phyloP scores from a whole-genome alignment of 2,329 filamentous ascomycete genomes.

The Penicillium sp. region DNA sequence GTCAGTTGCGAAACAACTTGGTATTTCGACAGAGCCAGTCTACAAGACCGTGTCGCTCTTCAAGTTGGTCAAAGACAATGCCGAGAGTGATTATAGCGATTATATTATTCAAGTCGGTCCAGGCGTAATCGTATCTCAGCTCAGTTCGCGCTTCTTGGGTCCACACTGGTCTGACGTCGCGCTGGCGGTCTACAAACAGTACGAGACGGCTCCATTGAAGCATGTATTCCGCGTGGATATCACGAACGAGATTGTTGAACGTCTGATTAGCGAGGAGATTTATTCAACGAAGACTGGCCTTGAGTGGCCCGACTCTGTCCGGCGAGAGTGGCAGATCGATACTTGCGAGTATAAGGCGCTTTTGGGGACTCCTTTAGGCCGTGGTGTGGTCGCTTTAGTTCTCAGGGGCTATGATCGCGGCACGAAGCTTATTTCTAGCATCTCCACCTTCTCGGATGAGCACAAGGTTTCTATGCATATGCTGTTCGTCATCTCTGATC shows the following conservation, averaged over 20 bases:
- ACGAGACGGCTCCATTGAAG: conserved; percentile 6
- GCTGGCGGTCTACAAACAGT: conserved; percentile 12
- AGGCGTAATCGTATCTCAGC: conserved; percentile 12
- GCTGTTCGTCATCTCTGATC: conserved; percentile 6
- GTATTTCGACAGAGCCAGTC: background rate
- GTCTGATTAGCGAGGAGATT: background rate
- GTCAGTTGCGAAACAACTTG: conserved; percentile 1
- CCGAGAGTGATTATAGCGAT: conserved; percentile 9
- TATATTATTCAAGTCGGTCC: conserved; percentile 17
- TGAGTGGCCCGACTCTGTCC: conserved; percentile 2
- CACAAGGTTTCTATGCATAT: conserved; percentile 5
- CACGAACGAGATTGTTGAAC: background rate
- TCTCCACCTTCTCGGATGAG: background rate
- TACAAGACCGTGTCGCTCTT: conserved; percentile 4
- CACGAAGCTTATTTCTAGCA: conserved; percentile 12
- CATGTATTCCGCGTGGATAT: conserved; percentile 18
- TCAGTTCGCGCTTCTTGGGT: conserved; percentile 10
- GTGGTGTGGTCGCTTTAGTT: conserved; percentile 13
- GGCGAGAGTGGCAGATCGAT: conserved; percentile 8
- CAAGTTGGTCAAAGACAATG: conserved; percentile 5
- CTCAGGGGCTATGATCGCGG: conserved; percentile 13
- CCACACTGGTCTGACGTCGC: conserved; percentile 22
- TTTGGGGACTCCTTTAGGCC: conserved; percentile 11
- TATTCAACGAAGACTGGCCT: background rate
- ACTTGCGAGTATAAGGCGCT: conserved; percentile 13